phyloP scores from a whole-genome alignment of 495 filamentous ascomycete species.

The Podospora didyma region DNA sequence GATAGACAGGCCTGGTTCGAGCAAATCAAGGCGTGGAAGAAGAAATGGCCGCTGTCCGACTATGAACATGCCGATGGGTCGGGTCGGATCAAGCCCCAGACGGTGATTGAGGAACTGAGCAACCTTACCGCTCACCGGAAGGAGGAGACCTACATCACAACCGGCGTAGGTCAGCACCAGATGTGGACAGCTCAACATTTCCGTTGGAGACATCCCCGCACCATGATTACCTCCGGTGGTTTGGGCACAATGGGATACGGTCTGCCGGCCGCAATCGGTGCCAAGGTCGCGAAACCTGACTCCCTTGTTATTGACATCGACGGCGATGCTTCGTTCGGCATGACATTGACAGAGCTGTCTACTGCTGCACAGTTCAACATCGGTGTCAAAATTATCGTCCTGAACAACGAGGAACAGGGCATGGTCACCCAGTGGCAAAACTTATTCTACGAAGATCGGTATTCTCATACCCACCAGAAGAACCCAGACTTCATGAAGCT shows the following conservation, averaged over 20 bases:
- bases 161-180: slow-evolving; percentile 92
- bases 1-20: slow-evolving; percentile 80
- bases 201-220: slow-evolving; percentile 80
- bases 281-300: slow-evolving; percentile 84
- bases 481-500: slow-evolving; percentile 88
- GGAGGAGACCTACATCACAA: slow-evolving; percentile 77
- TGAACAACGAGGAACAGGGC: slow-evolving; percentile 96
- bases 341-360: slow-evolving; percentile 90
- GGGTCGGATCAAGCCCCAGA: slow-evolving; percentile 84
- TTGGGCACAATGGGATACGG: slow-evolving; percentile 96
- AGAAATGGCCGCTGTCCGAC: slow-evolving; percentile 67
- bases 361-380: slow-evolving; percentile 91
- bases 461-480: slow-evolving; percentile 85
- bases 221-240: slow-evolving; percentile 88
- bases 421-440: slow-evolving; percentile 98
- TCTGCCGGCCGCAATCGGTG: slow-evolving; percentile 87
- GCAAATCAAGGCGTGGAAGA: slow-evolving; percentile 87
- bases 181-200: slow-evolving; percentile 98
- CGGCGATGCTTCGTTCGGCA: slow-evolving; percentile 93
- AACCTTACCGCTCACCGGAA: slow-evolving; percentile 69
- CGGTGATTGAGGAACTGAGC: slow-evolving; percentile 76
- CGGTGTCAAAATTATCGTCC: slow-evolving; percentile 82
- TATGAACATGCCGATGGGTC: slow-evolving; percentile 68
- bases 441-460: slow-evolving; percentile 89
- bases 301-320: slow-evolving; percentile 89